These are phyloP conservation scores for Neurospora intermedia DNA, from an alignment of 495 filamentous ascomycete genomes.

Conservation along the genomic window DNA sequence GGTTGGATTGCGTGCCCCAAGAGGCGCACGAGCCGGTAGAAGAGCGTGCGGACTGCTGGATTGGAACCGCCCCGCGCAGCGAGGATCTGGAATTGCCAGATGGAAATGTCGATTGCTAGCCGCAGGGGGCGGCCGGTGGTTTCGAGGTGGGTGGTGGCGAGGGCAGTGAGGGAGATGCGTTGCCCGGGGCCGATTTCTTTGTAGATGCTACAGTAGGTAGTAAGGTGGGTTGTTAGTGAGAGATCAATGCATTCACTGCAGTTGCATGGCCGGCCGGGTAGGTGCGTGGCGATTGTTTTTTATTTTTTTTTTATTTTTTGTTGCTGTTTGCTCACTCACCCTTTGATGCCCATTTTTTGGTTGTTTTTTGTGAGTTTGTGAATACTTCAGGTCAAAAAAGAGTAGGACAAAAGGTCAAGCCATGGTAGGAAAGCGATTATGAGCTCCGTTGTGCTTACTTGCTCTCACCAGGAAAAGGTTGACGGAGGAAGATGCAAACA, in stretches of 20 bases:
- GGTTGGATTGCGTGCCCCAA: constrained; percentile 72
- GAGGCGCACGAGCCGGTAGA: constrained; percentile 81
- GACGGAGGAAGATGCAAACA: not conserved
- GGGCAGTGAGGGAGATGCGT: constrained; percentile 71
- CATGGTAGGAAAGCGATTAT: not conserved
- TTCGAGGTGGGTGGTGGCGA: constrained; percentile 67
- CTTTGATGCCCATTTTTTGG: constrained; percentile 50
- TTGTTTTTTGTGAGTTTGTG: not conserved
- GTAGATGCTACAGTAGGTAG: constrained; percentile 52
- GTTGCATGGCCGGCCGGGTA: not conserved
- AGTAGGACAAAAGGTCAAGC: not conserved
- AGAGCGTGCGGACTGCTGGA: constrained; percentile 83
- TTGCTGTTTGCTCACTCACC: constrained; percentile 24
- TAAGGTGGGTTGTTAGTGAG: not conserved
- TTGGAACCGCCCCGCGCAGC: constrained; percentile 77
- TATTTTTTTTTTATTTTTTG: not conserved
- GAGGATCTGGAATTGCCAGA: constrained; percentile 95
- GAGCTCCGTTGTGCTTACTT: not conserved
- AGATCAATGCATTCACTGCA: not conserved
- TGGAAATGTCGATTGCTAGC: constrained; percentile 88
- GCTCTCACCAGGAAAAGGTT: not conserved
- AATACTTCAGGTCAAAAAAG: no score
- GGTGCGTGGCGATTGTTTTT: not conserved
- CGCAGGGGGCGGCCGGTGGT: constrained; percentile 61
- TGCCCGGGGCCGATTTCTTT: constrained; percentile 75